phyloP scores from a whole-genome alignment of 2,329 filamentous ascomycete genomes.

The Penicillium brasilianum region DNA sequence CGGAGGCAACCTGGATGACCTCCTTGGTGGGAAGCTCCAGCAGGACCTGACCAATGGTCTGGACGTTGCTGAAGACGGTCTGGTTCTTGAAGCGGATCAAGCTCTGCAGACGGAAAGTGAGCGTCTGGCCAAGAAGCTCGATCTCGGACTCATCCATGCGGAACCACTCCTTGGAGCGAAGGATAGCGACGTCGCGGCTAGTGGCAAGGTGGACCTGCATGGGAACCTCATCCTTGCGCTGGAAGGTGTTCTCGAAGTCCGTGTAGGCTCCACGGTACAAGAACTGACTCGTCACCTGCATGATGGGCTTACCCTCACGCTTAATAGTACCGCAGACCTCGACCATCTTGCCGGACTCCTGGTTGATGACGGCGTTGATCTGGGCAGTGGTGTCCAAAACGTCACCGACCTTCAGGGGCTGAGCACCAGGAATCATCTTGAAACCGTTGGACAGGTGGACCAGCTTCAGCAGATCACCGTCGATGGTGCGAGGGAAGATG shows the following conservation, averaged over 20 bases:
- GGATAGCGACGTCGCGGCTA: slow-evolving; percentile 87
- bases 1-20: slow-evolving; percentile 93
- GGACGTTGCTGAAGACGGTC: slow-evolving; percentile 85
- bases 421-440: slow-evolving; percentile 95
- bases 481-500: slow-evolving; percentile 95
- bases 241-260: slow-evolving; percentile 98
- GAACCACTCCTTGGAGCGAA: slow-evolving; percentile 98
- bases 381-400: slow-evolving; percentile 90
- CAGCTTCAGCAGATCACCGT: slow-evolving; percentile 92
- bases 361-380: slow-evolving; percentile 97
- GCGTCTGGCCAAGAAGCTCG: slow-evolving; percentile 87
- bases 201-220: slow-evolving; percentile 90
- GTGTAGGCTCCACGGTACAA: slow-evolving; percentile 90
- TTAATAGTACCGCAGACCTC: slow-evolving; percentile 98
- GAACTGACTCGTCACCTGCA: slow-evolving; percentile 99
- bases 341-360: slow-evolving; percentile 98
- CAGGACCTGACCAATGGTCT: slow-evolving; percentile 90
- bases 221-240: slow-evolving; percentile 92
- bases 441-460: slow-evolving; percentile 97
- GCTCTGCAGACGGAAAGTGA: slow-evolving; percentile 94
- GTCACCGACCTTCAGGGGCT: slow-evolving; percentile 94
- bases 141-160: slow-evolving; percentile 81
- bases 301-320: slow-evolving; percentile 80
- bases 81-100: slow-evolving; percentile 94
- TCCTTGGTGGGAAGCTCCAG: slow-evolving; percentile 96